Conservation (phyloP, 139 green algal genomes). For the Chara braunii region DNA sequence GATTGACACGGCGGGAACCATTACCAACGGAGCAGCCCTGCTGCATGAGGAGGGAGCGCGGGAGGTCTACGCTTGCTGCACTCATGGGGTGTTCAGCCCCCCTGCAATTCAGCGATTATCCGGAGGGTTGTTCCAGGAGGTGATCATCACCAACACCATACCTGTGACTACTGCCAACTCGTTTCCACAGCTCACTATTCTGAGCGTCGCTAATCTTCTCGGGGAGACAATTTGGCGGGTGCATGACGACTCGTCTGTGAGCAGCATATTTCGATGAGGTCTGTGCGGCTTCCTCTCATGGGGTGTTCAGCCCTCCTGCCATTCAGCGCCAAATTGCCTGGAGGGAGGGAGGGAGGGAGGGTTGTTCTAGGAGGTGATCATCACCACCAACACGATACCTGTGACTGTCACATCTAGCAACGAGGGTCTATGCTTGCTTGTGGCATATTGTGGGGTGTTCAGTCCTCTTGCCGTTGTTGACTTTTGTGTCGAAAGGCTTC, state of each 20-base stretch:
- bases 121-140: conserved; percentile 72
- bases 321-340: conserved; percentile 80
- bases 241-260: conserved; percentile 69
- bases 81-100: conserved; percentile 88
- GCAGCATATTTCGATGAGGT: conserved; percentile 74
- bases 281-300: conserved; percentile 92
- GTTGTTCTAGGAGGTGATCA: conserved; percentile 84
- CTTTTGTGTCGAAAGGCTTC: too few relatives aligned
- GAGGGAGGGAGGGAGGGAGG: too few relatives aligned
- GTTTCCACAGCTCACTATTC: conserved; percentile 94
- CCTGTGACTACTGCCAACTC: conserved; percentile 59
- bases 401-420: too few relatives aligned
- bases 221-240: conserved; percentile 98
- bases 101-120: conserved; percentile 84
- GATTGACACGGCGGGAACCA: conserved; percentile 98
- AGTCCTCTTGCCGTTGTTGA: too few relatives aligned
- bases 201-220: conserved; percentile 91
- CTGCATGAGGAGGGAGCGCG: conserved; percentile 55
- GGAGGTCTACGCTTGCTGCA: conserved; percentile 92
- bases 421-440: too few relatives aligned
- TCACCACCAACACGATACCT: conserved; percentile 97
- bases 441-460: too few relatives aligned
- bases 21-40: conserved; percentile 81
- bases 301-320: conserved; percentile 86
- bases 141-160: conserved; percentile 99